Percentiles rank a stretch among this genome's conserved stretches.
Conservation (phyloP, 768 basidiomycete genomes). For the Lentinus brumalis region DNA sequence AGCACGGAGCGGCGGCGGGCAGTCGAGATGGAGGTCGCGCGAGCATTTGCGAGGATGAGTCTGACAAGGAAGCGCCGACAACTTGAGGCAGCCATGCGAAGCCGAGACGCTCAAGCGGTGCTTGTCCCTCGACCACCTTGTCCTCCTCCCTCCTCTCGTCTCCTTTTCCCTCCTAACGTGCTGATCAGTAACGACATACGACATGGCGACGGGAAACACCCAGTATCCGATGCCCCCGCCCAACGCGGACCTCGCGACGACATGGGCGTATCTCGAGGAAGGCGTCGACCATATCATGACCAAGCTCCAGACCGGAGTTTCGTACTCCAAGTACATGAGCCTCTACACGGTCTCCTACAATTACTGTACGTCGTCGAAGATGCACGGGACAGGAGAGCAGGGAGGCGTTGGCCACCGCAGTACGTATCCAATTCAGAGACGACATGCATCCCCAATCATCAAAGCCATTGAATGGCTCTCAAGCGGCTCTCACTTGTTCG, state of each 20-base stretch:
- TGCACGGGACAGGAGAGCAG: constrained; percentile 52
- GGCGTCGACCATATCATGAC: constrained; percentile 93
- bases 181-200: not conserved
- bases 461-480: too few relatives aligned
- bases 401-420: constrained; percentile 50
- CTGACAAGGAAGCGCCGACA: too few relatives aligned
- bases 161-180: not conserved
- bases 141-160: not conserved
- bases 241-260: constrained; percentile 73
- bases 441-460: too few relatives aligned
- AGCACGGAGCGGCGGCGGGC: too few relatives aligned
- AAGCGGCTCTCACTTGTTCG: too few relatives aligned
- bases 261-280: constrained; percentile 87
- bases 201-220: constrained; percentile 17
- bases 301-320: constrained; percentile 84
- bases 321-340: constrained; percentile 87
- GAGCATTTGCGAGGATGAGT: too few relatives aligned
- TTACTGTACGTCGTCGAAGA: constrained; percentile 91
- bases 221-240: constrained; percentile 57
- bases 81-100: constrained; percentile 8
- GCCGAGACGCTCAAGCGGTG: constrained; percentile 5
- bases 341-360: constrained; percentile 96
- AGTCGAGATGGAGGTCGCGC: too few relatives aligned
- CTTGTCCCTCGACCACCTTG: not conserved
- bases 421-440: too few relatives aligned